Conservation (phyloP, 805 yeast genomes). For the Lachancea meyersii region DNA sequence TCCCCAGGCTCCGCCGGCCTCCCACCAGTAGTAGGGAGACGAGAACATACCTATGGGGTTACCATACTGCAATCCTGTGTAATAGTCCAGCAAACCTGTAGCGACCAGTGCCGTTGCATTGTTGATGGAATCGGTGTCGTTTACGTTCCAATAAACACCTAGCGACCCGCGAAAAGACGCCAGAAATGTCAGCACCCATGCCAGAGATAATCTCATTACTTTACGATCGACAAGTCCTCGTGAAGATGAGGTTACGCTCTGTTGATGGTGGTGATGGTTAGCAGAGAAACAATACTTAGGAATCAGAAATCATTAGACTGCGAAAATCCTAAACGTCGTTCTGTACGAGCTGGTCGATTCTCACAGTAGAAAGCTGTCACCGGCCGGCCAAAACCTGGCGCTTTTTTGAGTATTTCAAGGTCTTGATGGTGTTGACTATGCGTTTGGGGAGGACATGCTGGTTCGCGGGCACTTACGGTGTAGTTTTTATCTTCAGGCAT, state of each 20-base stretch:
- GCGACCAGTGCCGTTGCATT: conserved; percentile 57
- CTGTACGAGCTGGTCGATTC: background rate
- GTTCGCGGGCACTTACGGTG: too few relatives aligned
- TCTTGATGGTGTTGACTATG: too few relatives aligned
- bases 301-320: too few relatives aligned
- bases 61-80: conserved; percentile 61
- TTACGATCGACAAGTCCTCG: too few relatives aligned
- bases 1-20: conserved; percentile 76
- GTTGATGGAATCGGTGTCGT: conserved; percentile 28
- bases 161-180: conserved; percentile 1
- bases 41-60: conserved; percentile 83
- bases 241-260: too few relatives aligned
- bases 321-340: background rate
- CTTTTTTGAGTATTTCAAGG: too few relatives aligned
- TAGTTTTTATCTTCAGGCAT: too few relatives aligned
- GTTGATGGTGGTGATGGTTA: too few relatives aligned
- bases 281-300: too few relatives aligned
- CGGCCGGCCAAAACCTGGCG: too few relatives aligned
- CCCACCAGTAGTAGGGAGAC: conserved; percentile 95
- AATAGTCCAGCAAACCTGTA: conserved; percentile 75
- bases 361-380: background rate
- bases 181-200: conserved; percentile 1
- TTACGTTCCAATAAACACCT: conserved; percentile 26
- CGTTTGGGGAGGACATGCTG: too few relatives aligned
- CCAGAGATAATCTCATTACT: conserved; percentile 2